Percentiles rank a stretch among this genome's conserved stretches.
Conservation (phyloP, 345 rosid species). For the Eutrema yunnanense region DNA sequence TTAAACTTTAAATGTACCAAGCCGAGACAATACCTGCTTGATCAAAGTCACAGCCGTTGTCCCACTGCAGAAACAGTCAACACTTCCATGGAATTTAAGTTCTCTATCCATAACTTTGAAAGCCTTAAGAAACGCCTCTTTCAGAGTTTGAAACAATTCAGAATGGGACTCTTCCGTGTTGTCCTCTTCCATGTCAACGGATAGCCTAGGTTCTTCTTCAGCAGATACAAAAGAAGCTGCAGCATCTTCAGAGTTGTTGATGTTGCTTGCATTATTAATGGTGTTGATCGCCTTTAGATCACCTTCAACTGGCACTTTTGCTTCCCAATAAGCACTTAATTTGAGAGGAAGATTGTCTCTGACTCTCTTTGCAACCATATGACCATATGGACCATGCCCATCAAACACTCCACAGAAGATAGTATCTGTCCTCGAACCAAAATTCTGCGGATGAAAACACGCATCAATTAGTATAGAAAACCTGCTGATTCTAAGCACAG, state of each 20-base stretch:
- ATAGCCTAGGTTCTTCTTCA: slow-evolving; percentile 59
- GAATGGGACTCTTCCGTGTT: slow-evolving; percentile 39
- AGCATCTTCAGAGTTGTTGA: slow-evolving; percentile 46
- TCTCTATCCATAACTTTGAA: slow-evolving; percentile 94
- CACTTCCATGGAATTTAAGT: slow-evolving; percentile 59
- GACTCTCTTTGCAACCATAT: slow-evolving; percentile 93
- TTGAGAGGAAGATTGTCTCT: slow-evolving; percentile 89
- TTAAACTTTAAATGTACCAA: not conserved
- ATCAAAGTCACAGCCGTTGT: slow-evolving; percentile 94
- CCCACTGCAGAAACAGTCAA: slow-evolving; percentile 96
- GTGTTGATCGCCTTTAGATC: slow-evolving; percentile 39
- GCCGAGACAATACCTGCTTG: slow-evolving; percentile 60
- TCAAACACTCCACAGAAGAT: slow-evolving; percentile 96
- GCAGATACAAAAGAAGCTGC: slow-evolving; percentile 41
- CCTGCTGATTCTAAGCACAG: not conserved
- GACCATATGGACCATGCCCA: slow-evolving; percentile 98
- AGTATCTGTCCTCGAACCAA: slow-evolving; percentile 76
- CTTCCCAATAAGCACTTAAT: slow-evolving; percentile 77
- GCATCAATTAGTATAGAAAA: not conserved
- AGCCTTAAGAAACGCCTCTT: slow-evolving; percentile 85
- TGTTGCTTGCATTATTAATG: slow-evolving; percentile 44
- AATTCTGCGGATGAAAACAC: slow-evolving; percentile 45
- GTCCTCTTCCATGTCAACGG: slow-evolving; percentile 40
- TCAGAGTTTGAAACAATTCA: slow-evolving; percentile 53
- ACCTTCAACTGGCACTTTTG: slow-evolving; percentile 48